Base-by-base conservation (phyloP, 352 stramenopile species). In the Elongisporangium senticosum region DNA sequence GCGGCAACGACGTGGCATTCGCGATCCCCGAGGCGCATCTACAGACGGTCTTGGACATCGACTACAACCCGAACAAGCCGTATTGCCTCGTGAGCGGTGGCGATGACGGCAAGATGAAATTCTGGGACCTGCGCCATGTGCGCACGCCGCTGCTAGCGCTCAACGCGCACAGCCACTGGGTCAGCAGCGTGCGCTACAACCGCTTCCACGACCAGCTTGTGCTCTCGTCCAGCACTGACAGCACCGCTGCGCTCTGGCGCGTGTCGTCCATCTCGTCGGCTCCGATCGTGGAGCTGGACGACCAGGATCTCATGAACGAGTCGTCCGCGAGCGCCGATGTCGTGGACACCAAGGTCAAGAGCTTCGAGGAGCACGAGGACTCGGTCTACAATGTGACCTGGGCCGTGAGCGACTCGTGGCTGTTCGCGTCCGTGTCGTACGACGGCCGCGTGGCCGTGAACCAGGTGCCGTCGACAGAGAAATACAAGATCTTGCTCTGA, bases 401-500 rank as follows among this genome's bases (percentile, higher is more conserved):
- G 97, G 93, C 90, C 55, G 77, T 80, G 22, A 82, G 76, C 59
- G 95, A 99, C 81, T 96, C 97, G 33, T 99, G 97, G 96, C 77
- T 98, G 53, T 98, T 98, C 65, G 87, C 86, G 24, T 98, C 93
- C 2, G 71, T 98, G 13, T 98, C 90, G 24, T 98, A 95, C 72
- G 96, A 99, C 72, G 97, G 97, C 7, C 86, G 90, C 43, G 77
- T 99, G 40, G 86, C 96, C 26, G 69, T 99, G 15, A 96, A 98
- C 75, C 86, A 98, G 64, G 97, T 99, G 28, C 96, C 97, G 28
- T 98, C 93, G 15, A 98, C 97, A 7, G 97, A 99, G 74, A 99
- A 99, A 71, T 99, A 99, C 77, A 99, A 99, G 66, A 99, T 99
- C 72, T 76, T 99, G 59, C 68, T 99, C 22, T 99, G 7, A 21